phyloP scores from a whole-genome alignment of 177 flowering plant genomes.

The Vitis hybrid region DNA sequence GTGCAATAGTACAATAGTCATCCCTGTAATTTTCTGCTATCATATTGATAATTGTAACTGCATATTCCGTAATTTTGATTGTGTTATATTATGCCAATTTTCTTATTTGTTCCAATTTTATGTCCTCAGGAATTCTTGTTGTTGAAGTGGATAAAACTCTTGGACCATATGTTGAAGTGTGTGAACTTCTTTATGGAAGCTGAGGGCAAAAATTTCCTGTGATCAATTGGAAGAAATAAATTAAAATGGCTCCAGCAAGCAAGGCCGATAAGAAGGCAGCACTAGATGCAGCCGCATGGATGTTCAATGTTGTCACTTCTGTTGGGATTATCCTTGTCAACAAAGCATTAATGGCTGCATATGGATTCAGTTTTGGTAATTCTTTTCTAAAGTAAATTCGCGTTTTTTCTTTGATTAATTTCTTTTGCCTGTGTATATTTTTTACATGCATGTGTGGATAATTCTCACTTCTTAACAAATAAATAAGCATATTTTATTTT shows the following conservation, averaged over 20 bases:
- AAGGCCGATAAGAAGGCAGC: constrained; percentile 80
- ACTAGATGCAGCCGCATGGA: constrained; percentile 78
- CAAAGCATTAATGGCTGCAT: constrained; percentile 86
- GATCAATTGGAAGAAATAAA: constrained; percentile 3
- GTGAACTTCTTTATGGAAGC: constrained; percentile 7
- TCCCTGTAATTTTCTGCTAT: not conserved
- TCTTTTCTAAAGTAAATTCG: not conserved
- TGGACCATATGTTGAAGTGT: not conserved
- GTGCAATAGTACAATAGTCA: not conserved
- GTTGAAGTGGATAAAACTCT: constrained; percentile 5
- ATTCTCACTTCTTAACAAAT: no score
- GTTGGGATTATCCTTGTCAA: constrained; percentile 92
- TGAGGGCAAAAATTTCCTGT: constrained; percentile 3
- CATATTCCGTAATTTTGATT: not conserved
- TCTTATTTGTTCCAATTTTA: not conserved
- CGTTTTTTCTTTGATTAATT: not conserved
- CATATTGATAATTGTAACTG: not conserved
- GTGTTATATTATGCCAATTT: not conserved
- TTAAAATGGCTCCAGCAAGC: constrained; percentile 61
- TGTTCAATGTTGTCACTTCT: constrained; percentile 91
- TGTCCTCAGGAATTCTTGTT: not conserved
- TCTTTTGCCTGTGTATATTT: constrained; percentile 4
- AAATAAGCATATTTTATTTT: no score
- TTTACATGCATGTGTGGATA: not conserved
- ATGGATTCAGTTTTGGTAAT: constrained; percentile 88